Base-by-base conservation (phyloP, 2,329 filamentous ascomycete species). In the Camillea tinctor region DNA sequence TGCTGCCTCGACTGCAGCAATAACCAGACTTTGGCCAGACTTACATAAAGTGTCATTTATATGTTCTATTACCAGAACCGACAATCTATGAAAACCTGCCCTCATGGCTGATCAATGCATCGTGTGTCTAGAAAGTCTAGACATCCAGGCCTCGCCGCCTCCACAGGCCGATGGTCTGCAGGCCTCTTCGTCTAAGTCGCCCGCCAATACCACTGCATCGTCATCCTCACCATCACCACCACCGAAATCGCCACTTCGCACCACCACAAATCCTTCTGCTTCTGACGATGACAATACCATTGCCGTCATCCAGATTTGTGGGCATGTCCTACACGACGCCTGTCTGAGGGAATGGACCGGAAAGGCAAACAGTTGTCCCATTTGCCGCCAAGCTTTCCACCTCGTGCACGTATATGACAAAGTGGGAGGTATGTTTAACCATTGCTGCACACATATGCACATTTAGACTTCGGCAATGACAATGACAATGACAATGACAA, bases 361-460 rank as follows among this genome's bases (percentile, higher is more conserved):
- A 77, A 90, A 96, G 75, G 94, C 95, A 65, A 99, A 98, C 77
- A 97, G 93, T 74, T 99, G 95, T 76, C 95, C 95, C 52, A 97
- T 99, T 75, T 99, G 95, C 78, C 91, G 95, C 68, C 90, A 92
- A 70, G 87, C 85, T 64, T 98, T 99, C 80, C 94, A 98, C 76
- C 80, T 89, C 69, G 93, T 99, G 66, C 88, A 95, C 73, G 88
- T 99, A 63, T 90, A 90, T 75, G 87, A 90, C 72, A 86, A 84
- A 67, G 79, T 93, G 71, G 90, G 92, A 81, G 92, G 92, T 95
- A 84, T 78, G 86, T 81, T 44, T 15, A 30, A 44, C 60, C 52
- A 61, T 60, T 48, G 55, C 52, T 67, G 22, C 44, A 50, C 52
- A 50, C 57, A 52, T 22, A 36, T n/a, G n/a, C n/a, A n/a, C n/a